Evolutionary conservation across 176 grass and related monocot species (phyloP).

Genomic region (Olyra latifolia): DNA sequence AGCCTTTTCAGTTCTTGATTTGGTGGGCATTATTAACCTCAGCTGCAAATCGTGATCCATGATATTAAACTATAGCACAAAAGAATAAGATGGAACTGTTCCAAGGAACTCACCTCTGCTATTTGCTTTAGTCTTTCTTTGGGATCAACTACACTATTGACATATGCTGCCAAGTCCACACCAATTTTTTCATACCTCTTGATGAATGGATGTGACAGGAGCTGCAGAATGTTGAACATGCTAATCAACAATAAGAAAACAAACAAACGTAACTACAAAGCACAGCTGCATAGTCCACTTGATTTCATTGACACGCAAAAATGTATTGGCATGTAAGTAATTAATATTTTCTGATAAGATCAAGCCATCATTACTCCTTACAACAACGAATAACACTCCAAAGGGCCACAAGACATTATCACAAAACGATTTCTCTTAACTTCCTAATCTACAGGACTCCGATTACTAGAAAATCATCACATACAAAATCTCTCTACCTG

Average conservation of each 20-base stretch:
- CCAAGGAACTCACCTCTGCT: slow-evolving; percentile 71
- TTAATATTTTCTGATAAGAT: slow-evolving; percentile 15
- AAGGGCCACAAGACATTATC: background rate
- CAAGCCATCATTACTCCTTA: background rate
- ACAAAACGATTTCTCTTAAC: slow-evolving; percentile 8
- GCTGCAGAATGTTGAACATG: slow-evolving; percentile 47
- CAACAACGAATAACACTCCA: background rate
- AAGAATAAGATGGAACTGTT: slow-evolving; percentile 26
- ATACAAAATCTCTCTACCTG: slow-evolving; percentile 41
- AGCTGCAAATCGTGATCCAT: background rate
- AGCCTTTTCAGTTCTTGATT: background rate
- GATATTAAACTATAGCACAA: background rate
- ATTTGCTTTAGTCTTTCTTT: slow-evolving; percentile 79
- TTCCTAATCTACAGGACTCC: slow-evolving; percentile 7
- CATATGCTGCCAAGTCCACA: slow-evolving; percentile 75
- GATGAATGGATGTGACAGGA: slow-evolving; percentile 86
- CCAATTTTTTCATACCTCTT: slow-evolving; percentile 54
- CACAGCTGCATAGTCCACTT: background rate
- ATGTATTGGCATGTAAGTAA: background rate
- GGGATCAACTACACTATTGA: slow-evolving; percentile 75
- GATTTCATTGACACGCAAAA: slow-evolving; percentile 14
- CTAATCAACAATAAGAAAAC: slow-evolving; percentile 27
- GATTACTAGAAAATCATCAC: slow-evolving; percentile 24
- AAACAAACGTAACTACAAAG: background rate
- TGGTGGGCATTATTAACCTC: background rate